phyloP scores from a whole-genome alignment of 768 basidiomycete genomes.

The Neoboletus brunneissimus region DNA sequence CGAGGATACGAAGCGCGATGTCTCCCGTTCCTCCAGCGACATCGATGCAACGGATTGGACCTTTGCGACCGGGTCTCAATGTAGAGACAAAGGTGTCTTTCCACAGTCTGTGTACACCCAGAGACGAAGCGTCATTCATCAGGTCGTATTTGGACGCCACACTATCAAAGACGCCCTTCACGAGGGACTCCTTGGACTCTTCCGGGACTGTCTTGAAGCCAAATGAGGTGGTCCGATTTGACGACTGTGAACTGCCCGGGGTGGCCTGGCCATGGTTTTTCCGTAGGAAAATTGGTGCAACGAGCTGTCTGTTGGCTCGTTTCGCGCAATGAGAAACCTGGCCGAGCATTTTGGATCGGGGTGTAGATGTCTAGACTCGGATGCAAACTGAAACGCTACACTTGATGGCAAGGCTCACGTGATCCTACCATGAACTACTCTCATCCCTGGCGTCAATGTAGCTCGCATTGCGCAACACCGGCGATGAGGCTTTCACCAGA shows the following conservation, averaged over 20 bases:
- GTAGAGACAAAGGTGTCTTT: constrained; percentile 84
- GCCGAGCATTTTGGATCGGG: constrained; percentile 15
- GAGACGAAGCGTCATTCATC: constrained; percentile 99
- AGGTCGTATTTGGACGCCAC: constrained; percentile 95
- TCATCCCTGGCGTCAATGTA: too few species aligned
- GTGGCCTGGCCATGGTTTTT: constrained; percentile 22
- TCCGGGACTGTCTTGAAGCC: constrained; percentile 90
- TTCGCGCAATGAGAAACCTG: constrained; percentile 15
- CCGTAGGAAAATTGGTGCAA: constrained; percentile 13
- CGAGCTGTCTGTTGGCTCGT: constrained; percentile 9
- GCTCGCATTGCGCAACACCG: too few species aligned
- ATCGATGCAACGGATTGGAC: constrained; percentile 81
- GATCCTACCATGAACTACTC: too few species aligned
- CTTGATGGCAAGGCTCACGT: too few species aligned
- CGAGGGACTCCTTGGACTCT: constrained; percentile 82
- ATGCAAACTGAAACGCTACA: background rate
- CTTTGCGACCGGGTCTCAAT: constrained; percentile 73
- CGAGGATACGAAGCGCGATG: constrained; percentile 91
- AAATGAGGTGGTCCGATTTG: constrained; percentile 71
- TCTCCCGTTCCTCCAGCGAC: constrained; percentile 98
- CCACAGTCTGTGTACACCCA: constrained; percentile 96
- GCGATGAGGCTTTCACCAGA: background rate
- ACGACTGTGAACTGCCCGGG: constrained; percentile 9
- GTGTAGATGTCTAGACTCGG: background rate
- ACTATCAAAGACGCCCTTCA: constrained; percentile 91